phyloP scores from a whole-genome alignment of 164 flowering plant species.

The Tinospora cordifolia region DNA sequence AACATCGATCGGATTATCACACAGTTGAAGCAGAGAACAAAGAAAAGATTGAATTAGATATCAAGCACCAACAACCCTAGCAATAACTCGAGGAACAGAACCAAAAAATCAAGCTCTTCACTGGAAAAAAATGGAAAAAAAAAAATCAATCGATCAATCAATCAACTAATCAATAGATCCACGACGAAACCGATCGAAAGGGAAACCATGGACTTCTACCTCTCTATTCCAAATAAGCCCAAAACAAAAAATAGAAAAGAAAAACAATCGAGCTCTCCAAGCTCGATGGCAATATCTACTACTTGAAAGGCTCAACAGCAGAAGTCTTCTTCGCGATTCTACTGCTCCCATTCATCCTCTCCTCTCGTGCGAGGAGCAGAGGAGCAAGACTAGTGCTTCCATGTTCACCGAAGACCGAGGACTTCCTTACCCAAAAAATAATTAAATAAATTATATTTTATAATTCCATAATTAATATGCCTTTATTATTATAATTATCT shows the following conservation, averaged over 20 bases:
- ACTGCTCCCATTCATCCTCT: slow-evolving; percentile 1
- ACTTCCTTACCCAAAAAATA: not conserved
- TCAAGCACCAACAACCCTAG: not conserved
- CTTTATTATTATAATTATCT: not conserved
- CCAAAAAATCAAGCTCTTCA: not conserved
- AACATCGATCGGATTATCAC: not conserved
- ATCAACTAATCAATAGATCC: not conserved
- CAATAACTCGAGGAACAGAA: not conserved
- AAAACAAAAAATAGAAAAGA: no score
- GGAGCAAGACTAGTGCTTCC: not conserved
- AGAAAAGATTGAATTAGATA: not conserved
- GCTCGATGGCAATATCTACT: not conserved
- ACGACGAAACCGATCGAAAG: slow-evolving; percentile 5
- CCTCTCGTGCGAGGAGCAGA: slow-evolving; percentile 12
- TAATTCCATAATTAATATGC: no score
- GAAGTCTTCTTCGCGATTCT: not conserved
- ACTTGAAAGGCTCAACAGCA: not conserved
- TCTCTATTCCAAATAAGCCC: not conserved
- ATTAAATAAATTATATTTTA: no score
- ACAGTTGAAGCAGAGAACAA: not conserved
- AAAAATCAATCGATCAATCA: no score
- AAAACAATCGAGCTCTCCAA: not conserved
- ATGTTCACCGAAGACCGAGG: slow-evolving; percentile 10
- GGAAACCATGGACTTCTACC: not conserved
- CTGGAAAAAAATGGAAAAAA: not conserved